These are phyloP conservation scores for Saprolegnia diclina DNA, from an alignment of 352 stramenopile species.

Conservation along the genomic window DNA sequence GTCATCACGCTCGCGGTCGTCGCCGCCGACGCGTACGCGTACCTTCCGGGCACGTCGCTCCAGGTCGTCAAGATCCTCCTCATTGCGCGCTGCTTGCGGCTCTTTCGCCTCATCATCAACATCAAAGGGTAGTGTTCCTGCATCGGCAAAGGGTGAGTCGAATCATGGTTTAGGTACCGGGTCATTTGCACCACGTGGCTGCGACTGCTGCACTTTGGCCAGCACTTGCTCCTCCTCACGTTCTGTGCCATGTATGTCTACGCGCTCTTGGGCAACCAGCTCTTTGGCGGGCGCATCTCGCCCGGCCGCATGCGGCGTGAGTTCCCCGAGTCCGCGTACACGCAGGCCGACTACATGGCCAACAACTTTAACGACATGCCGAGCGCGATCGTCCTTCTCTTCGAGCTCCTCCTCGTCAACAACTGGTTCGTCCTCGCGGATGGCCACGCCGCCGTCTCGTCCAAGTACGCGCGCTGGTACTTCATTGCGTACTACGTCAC, in stretches of 20 bases:
- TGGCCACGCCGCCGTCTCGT: slow-evolving; percentile 43
- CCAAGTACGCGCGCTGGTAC: slow-evolving; percentile 49
- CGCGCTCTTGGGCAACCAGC: slow-evolving; percentile 44
- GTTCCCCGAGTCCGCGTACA: slow-evolving; percentile 40
- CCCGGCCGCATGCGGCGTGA: slow-evolving; percentile 32
- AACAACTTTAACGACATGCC: slow-evolving; percentile 78
- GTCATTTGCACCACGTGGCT: slow-evolving; percentile 14
- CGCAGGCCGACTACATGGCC: slow-evolving; percentile 46
- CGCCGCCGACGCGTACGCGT: slow-evolving; percentile 44
- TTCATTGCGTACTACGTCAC: slow-evolving; percentile 69
- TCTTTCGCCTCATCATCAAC: slow-evolving; percentile 15
- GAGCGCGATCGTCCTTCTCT: slow-evolving; percentile 48
- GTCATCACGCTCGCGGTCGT: slow-evolving; percentile 59
- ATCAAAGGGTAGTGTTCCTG: slow-evolving; percentile 7
- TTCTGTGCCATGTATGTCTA: slow-evolving; percentile 42
- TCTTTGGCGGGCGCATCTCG: slow-evolving; percentile 53
- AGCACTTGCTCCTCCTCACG: slow-evolving; percentile 6
- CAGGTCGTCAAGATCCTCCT: slow-evolving; percentile 50
- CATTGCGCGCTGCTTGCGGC: slow-evolving; percentile 45
- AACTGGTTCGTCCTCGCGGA: slow-evolving; percentile 74
- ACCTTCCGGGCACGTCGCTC: slow-evolving; percentile 41
- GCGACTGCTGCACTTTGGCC: slow-evolving; percentile 1
- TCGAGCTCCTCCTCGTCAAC: slow-evolving; percentile 67
- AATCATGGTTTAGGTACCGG: not conserved
- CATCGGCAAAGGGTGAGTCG: not conserved